phyloP scores from a whole-genome alignment of 176 grass and related monocot genomes.

The Tillandsia fasciculata region DNA sequence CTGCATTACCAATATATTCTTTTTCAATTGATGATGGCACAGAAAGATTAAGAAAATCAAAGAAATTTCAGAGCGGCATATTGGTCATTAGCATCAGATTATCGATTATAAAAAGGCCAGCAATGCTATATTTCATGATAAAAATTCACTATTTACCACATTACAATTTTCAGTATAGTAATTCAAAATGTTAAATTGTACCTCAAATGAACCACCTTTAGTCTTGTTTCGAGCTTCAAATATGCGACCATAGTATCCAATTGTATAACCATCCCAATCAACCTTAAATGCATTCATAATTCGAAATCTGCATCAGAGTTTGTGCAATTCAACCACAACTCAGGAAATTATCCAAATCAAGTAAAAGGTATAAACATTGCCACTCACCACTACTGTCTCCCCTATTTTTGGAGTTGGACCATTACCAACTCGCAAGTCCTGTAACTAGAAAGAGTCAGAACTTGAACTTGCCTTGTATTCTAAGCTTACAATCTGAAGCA shows the following conservation, averaged over 20 bases:
- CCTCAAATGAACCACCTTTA: slow-evolving; percentile 99
- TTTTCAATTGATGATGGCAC: no score
- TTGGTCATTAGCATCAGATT: no score
- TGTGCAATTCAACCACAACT: slow-evolving; percentile 20
- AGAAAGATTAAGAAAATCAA: no score
- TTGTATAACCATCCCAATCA: slow-evolving; percentile 99
- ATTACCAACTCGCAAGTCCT: slow-evolving; percentile 76
- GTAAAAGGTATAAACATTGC: slow-evolving; percentile 9
- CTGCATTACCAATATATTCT: slow-evolving; percentile 20
- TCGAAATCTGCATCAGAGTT: slow-evolving; percentile 28
- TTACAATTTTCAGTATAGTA: background rate
- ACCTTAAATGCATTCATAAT: slow-evolving; percentile 50
- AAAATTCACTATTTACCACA: no score
- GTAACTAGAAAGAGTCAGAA: slow-evolving; percentile 18
- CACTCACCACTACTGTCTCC: slow-evolving; percentile 78
- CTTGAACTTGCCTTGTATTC: background rate
- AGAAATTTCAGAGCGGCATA: no score
- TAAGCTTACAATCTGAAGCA: background rate
- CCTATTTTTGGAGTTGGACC: slow-evolving; percentile 64
- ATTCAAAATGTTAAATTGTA: slow-evolving; percentile 21
- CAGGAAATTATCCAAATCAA: slow-evolving; percentile 6
- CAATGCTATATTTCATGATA: no score
- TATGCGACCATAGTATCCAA: slow-evolving; percentile 96
- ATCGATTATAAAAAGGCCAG: no score
- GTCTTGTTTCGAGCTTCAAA: slow-evolving; percentile 99